A percentile compares a stretch with the other conserved stretches of the same genome.
Conservation (phyloP, 2,329 filamentous ascomycete species). For the Curvularia verruculosa region DNA sequence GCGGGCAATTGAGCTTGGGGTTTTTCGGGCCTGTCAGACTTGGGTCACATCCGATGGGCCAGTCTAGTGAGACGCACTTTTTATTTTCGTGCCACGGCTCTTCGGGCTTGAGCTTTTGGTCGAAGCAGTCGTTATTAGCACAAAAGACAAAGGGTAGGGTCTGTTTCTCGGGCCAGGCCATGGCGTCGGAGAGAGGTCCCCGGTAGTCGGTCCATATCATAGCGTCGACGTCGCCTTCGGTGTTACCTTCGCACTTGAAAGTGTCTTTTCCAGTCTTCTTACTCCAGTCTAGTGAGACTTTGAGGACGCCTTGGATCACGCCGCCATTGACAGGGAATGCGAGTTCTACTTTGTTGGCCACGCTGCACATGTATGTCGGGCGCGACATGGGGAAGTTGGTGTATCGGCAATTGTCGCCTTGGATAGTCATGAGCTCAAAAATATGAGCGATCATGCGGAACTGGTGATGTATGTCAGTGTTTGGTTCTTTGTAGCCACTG, state of each 20-base stretch:
- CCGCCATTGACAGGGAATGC: slow-evolving; percentile 8
- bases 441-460: slow-evolving; percentile 8
- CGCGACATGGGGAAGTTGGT: not conserved
- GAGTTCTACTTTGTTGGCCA: slow-evolving; percentile 3
- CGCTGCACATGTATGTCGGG: slow-evolving; percentile 2
- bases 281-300: slow-evolving; percentile 3
- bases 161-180: slow-evolving; percentile 1
- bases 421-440: slow-evolving; percentile 5
- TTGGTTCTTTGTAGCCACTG: not conserved
- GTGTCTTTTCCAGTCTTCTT: not conserved
- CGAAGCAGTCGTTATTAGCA: not conserved
- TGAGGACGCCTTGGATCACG: slow-evolving; percentile 3
- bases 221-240: not conserved
- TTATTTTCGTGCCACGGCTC: not conserved
- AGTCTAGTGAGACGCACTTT: not conserved
- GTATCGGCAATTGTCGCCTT: not conserved
- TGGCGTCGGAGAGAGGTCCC: not conserved
- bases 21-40: not conserved
- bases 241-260: slow-evolving; percentile 1
- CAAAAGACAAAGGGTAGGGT: slow-evolving; percentile 1
- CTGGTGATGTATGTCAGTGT: not conserved
- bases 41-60: slow-evolving; percentile 1
- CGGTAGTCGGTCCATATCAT: slow-evolving; percentile 6
- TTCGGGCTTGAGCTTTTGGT: not conserved
- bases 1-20: slow-evolving; percentile 3